A percentile compares a stretch with the other conserved stretches of the same genome.
These are phyloP conservation scores for Boletus rubescentipes DNA, from an alignment of 768 basidiomycete species.

Conservation along the genomic window DNA sequence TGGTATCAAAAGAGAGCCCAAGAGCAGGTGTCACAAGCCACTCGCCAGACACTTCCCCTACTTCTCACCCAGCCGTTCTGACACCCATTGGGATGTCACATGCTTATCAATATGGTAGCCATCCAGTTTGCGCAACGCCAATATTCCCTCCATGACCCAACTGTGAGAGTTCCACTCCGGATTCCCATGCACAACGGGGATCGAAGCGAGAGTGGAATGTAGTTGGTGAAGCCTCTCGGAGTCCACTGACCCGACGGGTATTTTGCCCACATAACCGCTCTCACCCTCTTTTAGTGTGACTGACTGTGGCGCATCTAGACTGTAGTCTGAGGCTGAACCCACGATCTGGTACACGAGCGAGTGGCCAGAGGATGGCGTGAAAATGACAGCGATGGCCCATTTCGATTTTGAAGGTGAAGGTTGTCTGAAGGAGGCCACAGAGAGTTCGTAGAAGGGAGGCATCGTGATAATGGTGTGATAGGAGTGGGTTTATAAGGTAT, in stretches of 20 bases:
- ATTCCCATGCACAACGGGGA: constrained; percentile 27
- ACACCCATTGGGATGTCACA: constrained; percentile 30
- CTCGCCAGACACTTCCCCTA: constrained; percentile 12
- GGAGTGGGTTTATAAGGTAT: neutral
- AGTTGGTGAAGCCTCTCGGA: constrained; percentile 29
- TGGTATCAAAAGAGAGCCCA: constrained; percentile 23
- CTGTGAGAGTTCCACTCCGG: constrained; percentile 28
- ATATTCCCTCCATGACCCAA: constrained; percentile 35
- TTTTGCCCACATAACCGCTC: constrained; percentile 25
- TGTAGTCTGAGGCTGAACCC: constrained; percentile 28
- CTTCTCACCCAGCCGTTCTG: constrained; percentile 27
- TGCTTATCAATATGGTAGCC: constrained; percentile 32
- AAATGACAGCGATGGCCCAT: constrained; percentile 30
- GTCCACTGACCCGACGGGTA: constrained; percentile 26
- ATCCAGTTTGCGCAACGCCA: constrained; percentile 27
- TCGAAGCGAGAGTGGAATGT: constrained; percentile 28
- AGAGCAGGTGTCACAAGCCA: constrained; percentile 7
- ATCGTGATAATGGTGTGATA: constrained; percentile 11
- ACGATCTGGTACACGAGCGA: constrained; percentile 33
- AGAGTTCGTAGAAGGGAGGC: constrained; percentile 35
- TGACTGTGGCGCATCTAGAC: constrained; percentile 33
- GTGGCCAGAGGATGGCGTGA: constrained; percentile 28
- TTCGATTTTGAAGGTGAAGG: constrained; percentile 18
- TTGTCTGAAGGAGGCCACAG: constrained; percentile 29
- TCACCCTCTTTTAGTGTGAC: constrained; percentile 33